These are phyloP conservation scores for Daedalea quercina DNA, from an alignment of 768 basidiomycete species.

Conservation along the genomic window DNA sequence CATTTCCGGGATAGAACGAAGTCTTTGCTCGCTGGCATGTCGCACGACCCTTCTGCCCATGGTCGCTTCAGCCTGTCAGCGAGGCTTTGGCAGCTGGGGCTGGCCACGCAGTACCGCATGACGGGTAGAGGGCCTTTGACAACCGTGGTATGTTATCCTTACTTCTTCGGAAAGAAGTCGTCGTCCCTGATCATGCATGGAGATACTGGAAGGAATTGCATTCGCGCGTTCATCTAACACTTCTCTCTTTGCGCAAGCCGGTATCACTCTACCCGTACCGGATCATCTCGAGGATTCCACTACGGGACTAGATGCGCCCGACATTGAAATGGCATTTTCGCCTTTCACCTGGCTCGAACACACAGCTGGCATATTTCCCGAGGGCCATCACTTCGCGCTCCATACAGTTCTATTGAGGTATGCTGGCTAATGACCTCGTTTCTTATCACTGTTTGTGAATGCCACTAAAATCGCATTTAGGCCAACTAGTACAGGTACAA, in stretches of 20 bases:
- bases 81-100: constrained; percentile 8
- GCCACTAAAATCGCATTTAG: constrained; percentile 17
- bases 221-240: constrained; percentile 47
- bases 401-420: constrained; percentile 28
- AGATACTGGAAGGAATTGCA: constrained; percentile 42
- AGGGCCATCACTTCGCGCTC: constrained; percentile 17
- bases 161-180: not conserved
- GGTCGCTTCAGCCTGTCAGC: not conserved
- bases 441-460: not conserved
- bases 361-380: not conserved
- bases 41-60: not conserved
- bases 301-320: constrained; percentile 27
- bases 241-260: constrained; percentile 31
- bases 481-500: constrained; percentile 36
- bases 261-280: not conserved
- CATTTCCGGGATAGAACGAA: constrained; percentile 46
- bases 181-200: not conserved
- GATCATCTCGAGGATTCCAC: constrained; percentile 22
- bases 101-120: constrained; percentile 34
- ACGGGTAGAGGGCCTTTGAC: too few relatives aligned
- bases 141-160: too few relatives aligned
- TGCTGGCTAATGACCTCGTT: too few relatives aligned
- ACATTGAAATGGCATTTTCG: constrained; percentile 27
- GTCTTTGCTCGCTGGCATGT: constrained; percentile 18
- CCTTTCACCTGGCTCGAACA: constrained; percentile 20